phyloP scores from a whole-genome alignment of 1,284 basidiomycete species.

The Mycena citricolor region DNA sequence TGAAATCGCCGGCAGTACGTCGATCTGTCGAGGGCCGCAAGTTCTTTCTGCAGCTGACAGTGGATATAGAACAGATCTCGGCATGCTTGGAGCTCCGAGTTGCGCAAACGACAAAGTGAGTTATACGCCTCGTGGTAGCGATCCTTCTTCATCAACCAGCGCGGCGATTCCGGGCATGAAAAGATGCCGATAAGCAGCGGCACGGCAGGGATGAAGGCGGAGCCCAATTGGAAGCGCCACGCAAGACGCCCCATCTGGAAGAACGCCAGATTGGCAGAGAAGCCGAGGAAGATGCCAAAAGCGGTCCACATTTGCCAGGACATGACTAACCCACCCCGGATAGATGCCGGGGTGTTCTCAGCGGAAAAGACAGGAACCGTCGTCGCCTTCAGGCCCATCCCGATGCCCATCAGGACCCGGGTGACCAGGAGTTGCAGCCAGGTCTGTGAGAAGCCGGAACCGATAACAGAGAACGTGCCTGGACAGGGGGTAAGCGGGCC shows the following conservation, averaged over 20 bases:
- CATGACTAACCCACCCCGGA: conserved; percentile 80
- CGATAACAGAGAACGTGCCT: conserved; percentile 52
- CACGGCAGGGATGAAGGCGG: conserved; percentile 48
- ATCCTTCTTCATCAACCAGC: conserved; percentile 69
- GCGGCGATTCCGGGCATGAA: conserved; percentile 56
- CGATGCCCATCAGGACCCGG: conserved; percentile 7
- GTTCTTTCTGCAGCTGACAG: conserved; percentile 64
- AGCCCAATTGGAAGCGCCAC: conserved; percentile 36
- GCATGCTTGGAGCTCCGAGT: conserved; percentile 72
- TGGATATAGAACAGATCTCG: conserved; percentile 68
- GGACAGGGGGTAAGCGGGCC: not conserved
- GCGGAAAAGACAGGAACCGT: conserved; percentile 53
- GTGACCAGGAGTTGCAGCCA: conserved; percentile 7
- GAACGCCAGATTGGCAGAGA: conserved; percentile 59
- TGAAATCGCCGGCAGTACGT: conserved; percentile 43
- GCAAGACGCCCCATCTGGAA: conserved; percentile 48
- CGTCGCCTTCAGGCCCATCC: conserved; percentile 9
- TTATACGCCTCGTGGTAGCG: conserved; percentile 65
- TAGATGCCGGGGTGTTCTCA: conserved; percentile 66
- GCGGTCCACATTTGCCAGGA: conserved; percentile 50
- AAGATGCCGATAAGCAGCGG: conserved; percentile 57
- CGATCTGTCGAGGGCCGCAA: conserved; percentile 50
- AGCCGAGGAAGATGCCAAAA: conserved; percentile 58
- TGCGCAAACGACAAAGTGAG: conserved; percentile 64
- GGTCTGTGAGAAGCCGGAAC: conserved; percentile 52